Conservation (phyloP, 805 yeast species). For the Nakazawaea laoshanensis region DNA sequence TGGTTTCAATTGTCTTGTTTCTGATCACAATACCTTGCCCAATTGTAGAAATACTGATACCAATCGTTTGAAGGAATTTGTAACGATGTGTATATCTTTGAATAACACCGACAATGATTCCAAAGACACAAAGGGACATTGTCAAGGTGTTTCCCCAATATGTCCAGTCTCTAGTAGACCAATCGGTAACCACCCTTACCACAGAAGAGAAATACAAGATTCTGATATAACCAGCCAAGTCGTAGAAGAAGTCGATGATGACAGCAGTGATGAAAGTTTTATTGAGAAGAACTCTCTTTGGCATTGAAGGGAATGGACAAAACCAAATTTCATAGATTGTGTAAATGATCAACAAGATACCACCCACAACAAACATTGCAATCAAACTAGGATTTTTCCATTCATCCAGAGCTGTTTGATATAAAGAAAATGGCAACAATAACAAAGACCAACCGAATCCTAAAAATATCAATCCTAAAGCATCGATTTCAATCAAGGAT, state of each 20-base stretch:
- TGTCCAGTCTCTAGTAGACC: slow-evolving; percentile 61
- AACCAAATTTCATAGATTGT: slow-evolving; percentile 3
- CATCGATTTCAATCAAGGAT: slow-evolving; percentile 27
- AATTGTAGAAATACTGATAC: slow-evolving; percentile 48
- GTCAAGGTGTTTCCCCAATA: slow-evolving; percentile 52
- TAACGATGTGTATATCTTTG: slow-evolving; percentile 43
- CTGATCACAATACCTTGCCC: slow-evolving; percentile 52
- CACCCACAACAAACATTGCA: slow-evolving; percentile 33
- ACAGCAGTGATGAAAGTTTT: slow-evolving; percentile 24
- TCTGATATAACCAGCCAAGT: slow-evolving; percentile 41
- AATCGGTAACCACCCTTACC: slow-evolving; percentile 49
- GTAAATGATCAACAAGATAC: slow-evolving; percentile 16
- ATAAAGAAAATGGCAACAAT: slow-evolving; percentile 29
- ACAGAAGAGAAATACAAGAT: slow-evolving; percentile 67
- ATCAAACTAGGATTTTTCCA: slow-evolving; percentile 32
- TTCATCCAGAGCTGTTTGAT: slow-evolving; percentile 21
- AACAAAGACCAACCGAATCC: slow-evolving; percentile 30
- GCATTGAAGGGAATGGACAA: slow-evolving; percentile 29
- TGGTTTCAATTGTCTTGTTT: slow-evolving; percentile 40
- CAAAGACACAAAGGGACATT: slow-evolving; percentile 27
- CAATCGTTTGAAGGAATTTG: slow-evolving; percentile 41
- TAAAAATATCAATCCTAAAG: slow-evolving; percentile 27
- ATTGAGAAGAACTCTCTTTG: slow-evolving; percentile 25
- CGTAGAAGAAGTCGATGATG: slow-evolving; percentile 51
- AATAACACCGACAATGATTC: slow-evolving; percentile 48